Percentiles rank a stretch among this genome's conserved stretches.
Conservation (phyloP, 345 rosid species). For the Turnera subulata region DNA sequence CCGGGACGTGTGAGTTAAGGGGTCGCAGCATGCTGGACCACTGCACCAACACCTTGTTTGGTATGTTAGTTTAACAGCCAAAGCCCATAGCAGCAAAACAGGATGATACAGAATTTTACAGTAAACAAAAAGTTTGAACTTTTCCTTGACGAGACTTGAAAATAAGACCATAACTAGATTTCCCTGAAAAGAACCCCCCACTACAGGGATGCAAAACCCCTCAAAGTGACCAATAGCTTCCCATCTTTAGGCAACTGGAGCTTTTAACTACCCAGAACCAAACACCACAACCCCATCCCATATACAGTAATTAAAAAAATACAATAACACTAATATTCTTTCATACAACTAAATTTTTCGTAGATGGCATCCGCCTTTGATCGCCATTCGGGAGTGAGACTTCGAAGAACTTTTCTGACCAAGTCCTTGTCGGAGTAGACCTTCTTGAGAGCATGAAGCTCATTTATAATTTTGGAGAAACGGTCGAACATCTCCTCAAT, state of each 20-base stretch:
- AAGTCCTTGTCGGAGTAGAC: too few relatives aligned
- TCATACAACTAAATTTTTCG: constrained; percentile 7
- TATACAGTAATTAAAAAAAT: neutral
- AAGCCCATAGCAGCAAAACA: constrained; percentile 17
- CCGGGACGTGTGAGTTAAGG: too few relatives aligned
- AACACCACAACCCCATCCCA: neutral
- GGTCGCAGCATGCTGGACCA: too few relatives aligned
- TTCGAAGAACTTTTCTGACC: too few relatives aligned
- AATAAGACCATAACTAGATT: constrained; percentile 10
- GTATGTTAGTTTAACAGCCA: constrained; percentile 15
- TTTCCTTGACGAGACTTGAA: constrained; percentile 35
- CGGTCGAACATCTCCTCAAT: too few relatives aligned
- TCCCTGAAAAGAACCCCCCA: constrained; percentile 31
- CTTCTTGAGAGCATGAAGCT: too few relatives aligned
- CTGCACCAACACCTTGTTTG: too few relatives aligned
- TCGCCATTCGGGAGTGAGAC: too few relatives aligned
- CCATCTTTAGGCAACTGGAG: too few relatives aligned
- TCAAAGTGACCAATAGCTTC: constrained; percentile 5
- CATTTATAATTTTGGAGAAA: too few relatives aligned
- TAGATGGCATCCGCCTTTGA: too few relatives aligned
- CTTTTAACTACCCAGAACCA: too few relatives aligned
- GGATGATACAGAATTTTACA: constrained; percentile 8
- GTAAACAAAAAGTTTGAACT: constrained; percentile 1
- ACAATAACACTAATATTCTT: constrained; percentile 3
- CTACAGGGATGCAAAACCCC: constrained; percentile 14